phyloP scores from a whole-genome alignment of 768 basidiomycete species.

The Mycena latifolia region DNA sequence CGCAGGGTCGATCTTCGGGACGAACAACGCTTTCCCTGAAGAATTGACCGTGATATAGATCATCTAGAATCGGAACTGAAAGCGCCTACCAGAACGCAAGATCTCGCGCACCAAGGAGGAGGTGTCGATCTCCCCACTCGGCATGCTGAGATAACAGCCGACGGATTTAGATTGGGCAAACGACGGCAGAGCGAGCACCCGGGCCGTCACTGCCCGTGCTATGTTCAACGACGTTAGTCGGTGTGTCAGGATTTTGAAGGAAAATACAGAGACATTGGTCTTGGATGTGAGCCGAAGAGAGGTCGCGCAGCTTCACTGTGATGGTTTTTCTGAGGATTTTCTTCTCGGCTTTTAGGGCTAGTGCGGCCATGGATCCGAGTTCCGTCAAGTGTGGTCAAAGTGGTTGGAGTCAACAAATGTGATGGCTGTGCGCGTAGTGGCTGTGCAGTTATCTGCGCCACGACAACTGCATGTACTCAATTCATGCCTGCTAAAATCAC shows the following conservation, averaged over 20 bases:
- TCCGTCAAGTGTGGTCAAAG: too few relatives aligned
- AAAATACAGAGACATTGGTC: conserved; percentile 65
- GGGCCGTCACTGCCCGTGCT: conserved; percentile 63
- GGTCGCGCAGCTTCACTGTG: conserved; percentile 53
- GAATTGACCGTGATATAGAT: neutral
- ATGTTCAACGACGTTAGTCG: conserved; percentile 20
- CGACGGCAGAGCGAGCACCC: conserved; percentile 62
- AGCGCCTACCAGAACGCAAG: conserved; percentile 61
- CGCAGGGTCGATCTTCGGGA: conserved; percentile 69
- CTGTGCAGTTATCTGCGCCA: too few relatives aligned
- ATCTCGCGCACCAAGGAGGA: conserved; percentile 62
- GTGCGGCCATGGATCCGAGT: conserved; percentile 11
- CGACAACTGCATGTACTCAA: too few relatives aligned
- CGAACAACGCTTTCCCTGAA: conserved; percentile 75
- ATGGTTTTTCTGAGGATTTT: conserved; percentile 66
- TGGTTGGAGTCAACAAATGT: too few relatives aligned
- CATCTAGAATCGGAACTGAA: neutral
- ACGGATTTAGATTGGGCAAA: conserved; percentile 64
- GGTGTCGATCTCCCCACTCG: conserved; percentile 76
- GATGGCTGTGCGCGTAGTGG: too few relatives aligned
- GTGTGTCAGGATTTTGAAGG: neutral
- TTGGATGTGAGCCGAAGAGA: conserved; percentile 60
- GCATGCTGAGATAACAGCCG: conserved; percentile 89
- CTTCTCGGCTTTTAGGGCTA: conserved; percentile 62
- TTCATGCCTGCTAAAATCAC: too few relatives aligned